Conservation (phyloP, 345 rosid genomes). For the Combretum micranthum region DNA sequence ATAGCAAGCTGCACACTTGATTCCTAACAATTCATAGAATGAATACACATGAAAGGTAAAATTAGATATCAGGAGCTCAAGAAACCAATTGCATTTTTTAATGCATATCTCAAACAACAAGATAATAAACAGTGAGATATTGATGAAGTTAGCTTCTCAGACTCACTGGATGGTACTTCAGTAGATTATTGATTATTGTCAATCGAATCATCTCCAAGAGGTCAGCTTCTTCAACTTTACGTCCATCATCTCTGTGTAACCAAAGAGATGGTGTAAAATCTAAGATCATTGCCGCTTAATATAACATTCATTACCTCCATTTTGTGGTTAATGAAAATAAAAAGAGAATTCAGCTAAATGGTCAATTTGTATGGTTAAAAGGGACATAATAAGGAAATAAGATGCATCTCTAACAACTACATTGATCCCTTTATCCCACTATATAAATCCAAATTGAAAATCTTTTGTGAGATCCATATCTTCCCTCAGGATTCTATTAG, state of each 20-base stretch:
- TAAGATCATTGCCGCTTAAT: too few species aligned
- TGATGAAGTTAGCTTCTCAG: conserved; percentile 6
- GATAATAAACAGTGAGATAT: background rate
- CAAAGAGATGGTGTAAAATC: conserved; percentile 9
- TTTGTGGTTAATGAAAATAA: too few species aligned
- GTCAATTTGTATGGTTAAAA: too few species aligned
- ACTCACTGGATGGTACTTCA: conserved; percentile 93
- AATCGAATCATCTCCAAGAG: conserved; percentile 81
- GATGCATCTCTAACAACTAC: too few species aligned
- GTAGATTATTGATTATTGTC: conserved; percentile 84
- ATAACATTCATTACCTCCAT: too few species aligned
- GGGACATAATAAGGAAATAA: too few species aligned
- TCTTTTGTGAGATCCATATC: too few species aligned
- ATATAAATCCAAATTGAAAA: too few species aligned
- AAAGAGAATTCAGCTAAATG: too few species aligned
- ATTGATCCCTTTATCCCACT: too few species aligned
- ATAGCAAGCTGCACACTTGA: conserved; percentile 83
- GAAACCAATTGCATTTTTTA: background rate
- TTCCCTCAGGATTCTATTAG: too few species aligned
- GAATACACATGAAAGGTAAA: background rate
- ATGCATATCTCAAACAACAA: background rate
- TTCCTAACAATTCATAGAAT: conserved; percentile 39
- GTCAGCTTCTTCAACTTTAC: conserved; percentile 97
- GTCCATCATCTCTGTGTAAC: conserved; percentile 51
- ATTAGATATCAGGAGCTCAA: background rate